These are phyloP conservation scores for Arthroderma sp. DNA, from an alignment of 2,329 filamentous ascomycete species.

Conservation along the genomic window DNA sequence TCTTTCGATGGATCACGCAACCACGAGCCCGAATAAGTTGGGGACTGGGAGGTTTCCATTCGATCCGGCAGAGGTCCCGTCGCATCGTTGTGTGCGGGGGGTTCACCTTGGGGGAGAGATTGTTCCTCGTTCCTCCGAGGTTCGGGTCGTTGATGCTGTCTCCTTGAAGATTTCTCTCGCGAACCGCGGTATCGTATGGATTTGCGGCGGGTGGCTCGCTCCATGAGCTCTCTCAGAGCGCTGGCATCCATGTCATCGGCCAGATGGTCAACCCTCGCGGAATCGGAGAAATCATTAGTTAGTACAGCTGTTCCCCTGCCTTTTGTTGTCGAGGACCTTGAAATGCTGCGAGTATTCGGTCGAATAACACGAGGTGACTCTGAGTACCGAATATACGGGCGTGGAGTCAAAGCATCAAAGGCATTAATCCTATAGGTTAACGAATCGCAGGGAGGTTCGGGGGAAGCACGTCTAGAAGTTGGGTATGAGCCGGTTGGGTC, in stretches of 20 bases:
- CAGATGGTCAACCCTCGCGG: conserved; percentile 51
- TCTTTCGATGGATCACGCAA: conserved; percentile 22
- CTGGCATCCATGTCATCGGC: conserved; percentile 77
- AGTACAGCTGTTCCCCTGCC: conserved; percentile 43
- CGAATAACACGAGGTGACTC: conserved; percentile 47
- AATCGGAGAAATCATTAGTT: conserved; percentile 49
- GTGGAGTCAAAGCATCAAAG: conserved; percentile 68
- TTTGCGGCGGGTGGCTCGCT: conserved; percentile 58
- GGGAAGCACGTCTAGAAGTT: background rate
- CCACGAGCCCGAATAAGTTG: conserved; percentile 17
- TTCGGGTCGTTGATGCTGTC: conserved; percentile 38
- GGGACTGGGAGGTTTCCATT: background rate
- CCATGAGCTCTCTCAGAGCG: conserved; percentile 76
- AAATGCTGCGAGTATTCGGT: conserved; percentile 31
- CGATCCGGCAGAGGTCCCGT: background rate
- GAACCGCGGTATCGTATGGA: conserved; percentile 54
- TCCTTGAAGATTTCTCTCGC: conserved; percentile 33
- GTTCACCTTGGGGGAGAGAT: too few species aligned
- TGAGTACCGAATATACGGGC: conserved; percentile 68
- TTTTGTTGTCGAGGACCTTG: conserved; percentile 37
- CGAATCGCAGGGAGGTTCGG: conserved; percentile 36
- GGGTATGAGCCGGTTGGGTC: conserved; percentile 60
- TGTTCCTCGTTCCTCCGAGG: too few species aligned
- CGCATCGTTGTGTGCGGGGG: conserved; percentile 25
- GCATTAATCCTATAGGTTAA: conserved; percentile 68